Evolutionary conservation across 2,329 filamentous ascomycete genomes (phyloP).

Genomic region (Paraconiothyrium brasiliense): DNA sequence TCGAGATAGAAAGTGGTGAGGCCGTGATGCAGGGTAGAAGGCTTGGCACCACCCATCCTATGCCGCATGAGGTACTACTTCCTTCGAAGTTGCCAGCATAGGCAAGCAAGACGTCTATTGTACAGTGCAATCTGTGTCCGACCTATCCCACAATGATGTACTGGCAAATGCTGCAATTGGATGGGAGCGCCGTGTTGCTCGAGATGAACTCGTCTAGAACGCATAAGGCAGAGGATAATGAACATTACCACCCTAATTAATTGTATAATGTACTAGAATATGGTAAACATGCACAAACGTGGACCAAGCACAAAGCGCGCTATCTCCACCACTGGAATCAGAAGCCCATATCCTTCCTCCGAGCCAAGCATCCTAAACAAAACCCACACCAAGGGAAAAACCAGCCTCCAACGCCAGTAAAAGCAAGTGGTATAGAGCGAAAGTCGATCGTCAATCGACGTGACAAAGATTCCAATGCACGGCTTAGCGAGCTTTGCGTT

Average conservation of each 20-base stretch:
- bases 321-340: neutral
- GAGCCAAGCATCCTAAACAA: neutral
- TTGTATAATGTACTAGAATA: neutral
- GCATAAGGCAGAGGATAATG: neutral
- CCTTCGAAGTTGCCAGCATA: too few relatives aligned
- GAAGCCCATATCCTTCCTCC: neutral
- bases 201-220: too few relatives aligned
- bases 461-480: neutral
- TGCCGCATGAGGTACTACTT: too few relatives aligned
- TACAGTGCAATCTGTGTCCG: too few relatives aligned
- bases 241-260: neutral
- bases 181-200: too few relatives aligned
- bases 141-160: too few relatives aligned
- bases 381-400: neutral
- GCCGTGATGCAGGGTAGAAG: slow-evolving; percentile 3
- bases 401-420: slow-evolving; percentile 23
- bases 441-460: slow-evolving; percentile 13
- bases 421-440: slow-evolving; percentile 31
- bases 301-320: neutral
- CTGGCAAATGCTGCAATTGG: too few relatives aligned
- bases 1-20: slow-evolving; percentile 2
- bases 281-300: neutral
- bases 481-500: slow-evolving; percentile 1
- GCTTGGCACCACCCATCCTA: slow-evolving; percentile 1
- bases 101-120: too few relatives aligned